These are phyloP conservation scores for Eustoma russellianum DNA, from an alignment of 257 asterid genomes.

Conservation along the genomic window DNA sequence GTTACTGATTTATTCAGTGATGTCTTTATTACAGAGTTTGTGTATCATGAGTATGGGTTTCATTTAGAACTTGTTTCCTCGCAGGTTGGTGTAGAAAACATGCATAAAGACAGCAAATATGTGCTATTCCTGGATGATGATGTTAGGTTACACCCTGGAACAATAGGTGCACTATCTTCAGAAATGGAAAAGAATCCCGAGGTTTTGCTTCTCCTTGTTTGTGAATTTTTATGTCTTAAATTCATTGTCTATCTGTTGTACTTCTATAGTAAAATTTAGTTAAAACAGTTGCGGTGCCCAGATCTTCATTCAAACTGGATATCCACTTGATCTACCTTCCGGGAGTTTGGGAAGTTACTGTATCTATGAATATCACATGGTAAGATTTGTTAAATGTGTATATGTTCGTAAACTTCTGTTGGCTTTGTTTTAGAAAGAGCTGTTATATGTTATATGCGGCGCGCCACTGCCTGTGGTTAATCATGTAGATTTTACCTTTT, in stretches of 20 bases:
- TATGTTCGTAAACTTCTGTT: not conserved
- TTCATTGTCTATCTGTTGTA: not conserved
- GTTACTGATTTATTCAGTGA: not conserved
- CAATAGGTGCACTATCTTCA: slow-evolving; percentile 90
- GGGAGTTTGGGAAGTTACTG: slow-evolving; percentile 99
- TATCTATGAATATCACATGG: slow-evolving; percentile 99
- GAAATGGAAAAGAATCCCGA: slow-evolving; percentile 95
- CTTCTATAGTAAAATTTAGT: not conserved
- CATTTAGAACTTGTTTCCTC: slow-evolving; percentile 6
- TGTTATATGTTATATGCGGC: no score
- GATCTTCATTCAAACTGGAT: slow-evolving; percentile 99
- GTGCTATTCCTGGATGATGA: slow-evolving; percentile 95
- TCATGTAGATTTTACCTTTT: slow-evolving; percentile 6
- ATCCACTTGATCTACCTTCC: slow-evolving; percentile 98
- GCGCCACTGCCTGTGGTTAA: no score
- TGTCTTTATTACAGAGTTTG: no score
- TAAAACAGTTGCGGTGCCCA: slow-evolving; percentile 23
- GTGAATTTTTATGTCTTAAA: not conserved
- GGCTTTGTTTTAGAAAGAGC: not conserved
- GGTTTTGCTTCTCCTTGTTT: slow-evolving; percentile 26
- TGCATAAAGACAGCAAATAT: slow-evolving; percentile 90
- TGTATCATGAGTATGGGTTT: not conserved
- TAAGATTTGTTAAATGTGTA: slow-evolving; percentile 19
- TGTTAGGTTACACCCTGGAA: slow-evolving; percentile 97
- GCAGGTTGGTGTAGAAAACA: slow-evolving; percentile 90